Percentiles rank a stretch among this genome's conserved stretches.
Evolutionary conservation across 2,329 filamentous ascomycete species (phyloP).

Genomic region (Hypomyces rosellus): DNA sequence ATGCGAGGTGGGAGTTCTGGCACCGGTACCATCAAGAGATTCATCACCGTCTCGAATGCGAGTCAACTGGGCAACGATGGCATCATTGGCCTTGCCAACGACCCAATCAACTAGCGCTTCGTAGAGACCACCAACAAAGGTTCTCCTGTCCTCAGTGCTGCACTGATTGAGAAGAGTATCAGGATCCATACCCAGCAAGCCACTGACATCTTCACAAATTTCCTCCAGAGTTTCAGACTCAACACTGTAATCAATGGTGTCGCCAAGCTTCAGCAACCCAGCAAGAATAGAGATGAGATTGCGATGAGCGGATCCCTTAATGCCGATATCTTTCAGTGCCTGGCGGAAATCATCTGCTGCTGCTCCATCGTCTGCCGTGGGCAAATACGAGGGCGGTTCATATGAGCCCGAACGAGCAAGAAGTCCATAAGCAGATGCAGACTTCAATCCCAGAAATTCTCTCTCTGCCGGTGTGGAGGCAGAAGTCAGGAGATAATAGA

Average conservation of each 20-base stretch:
- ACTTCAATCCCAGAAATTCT: slow-evolving; percentile 77
- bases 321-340: slow-evolving; percentile 83
- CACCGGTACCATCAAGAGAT: slow-evolving; percentile 57
- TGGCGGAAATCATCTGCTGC: slow-evolving; percentile 88
- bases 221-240: slow-evolving; percentile 81
- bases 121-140: slow-evolving; percentile 80
- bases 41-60: slow-evolving; percentile 60
- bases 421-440: slow-evolving; percentile 69
- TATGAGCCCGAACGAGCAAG: slow-evolving; percentile 82
- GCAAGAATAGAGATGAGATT: slow-evolving; percentile 81
- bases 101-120: slow-evolving; percentile 95
- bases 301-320: slow-evolving; percentile 77
- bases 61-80: slow-evolving; percentile 71
- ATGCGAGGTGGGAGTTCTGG: slow-evolving; percentile 57
- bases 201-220: slow-evolving; percentile 83
- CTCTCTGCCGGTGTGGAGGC: slow-evolving; percentile 82
- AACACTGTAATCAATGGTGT: slow-evolving; percentile 77
- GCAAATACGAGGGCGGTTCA: slow-evolving; percentile 77
- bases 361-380: slow-evolving; percentile 86
- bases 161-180: slow-evolving; percentile 73
- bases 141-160: slow-evolving; percentile 75
- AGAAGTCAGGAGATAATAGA: slow-evolving; percentile 93
- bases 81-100: slow-evolving; percentile 77
- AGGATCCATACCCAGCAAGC: slow-evolving; percentile 78
- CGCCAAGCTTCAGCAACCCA: slow-evolving; percentile 83